Percentiles rank a stretch among this genome's conserved stretches.
Conservation (phyloP, 306 rosid genomes). For the Malus orientalis region DNA sequence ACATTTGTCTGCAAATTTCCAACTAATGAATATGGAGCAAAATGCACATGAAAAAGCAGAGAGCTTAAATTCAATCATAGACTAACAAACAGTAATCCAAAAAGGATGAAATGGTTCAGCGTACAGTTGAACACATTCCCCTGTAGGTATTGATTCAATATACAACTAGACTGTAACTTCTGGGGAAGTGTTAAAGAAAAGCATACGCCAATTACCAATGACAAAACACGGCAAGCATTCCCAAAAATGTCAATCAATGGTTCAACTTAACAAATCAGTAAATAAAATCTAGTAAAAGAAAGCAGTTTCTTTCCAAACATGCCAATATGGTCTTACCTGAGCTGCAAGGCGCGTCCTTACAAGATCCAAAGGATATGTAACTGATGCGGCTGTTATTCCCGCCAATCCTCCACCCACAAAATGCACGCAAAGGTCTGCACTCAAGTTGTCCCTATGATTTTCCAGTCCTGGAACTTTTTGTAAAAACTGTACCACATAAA, state of each 20-base stretch:
- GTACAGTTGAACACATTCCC: not conserved
- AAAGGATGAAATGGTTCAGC: not conserved
- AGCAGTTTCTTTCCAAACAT: not conserved
- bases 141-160: not conserved
- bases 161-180: not conserved
- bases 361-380: slow-evolving; percentile 92
- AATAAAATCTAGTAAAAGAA: not conserved
- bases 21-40: slow-evolving; percentile 17
- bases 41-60: not conserved
- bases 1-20: slow-evolving; percentile 60
- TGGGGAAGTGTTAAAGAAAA: not conserved
- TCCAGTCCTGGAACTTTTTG: slow-evolving; percentile 48
- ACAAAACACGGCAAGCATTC: not conserved
- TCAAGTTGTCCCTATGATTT: slow-evolving; percentile 36
- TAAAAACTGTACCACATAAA: slow-evolving; percentile 38
- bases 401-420: slow-evolving; percentile 91
- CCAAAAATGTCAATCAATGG: not conserved
- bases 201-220: not conserved
- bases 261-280: not conserved
- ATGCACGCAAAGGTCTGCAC: slow-evolving; percentile 58
- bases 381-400: slow-evolving; percentile 87
- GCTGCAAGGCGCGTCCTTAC: slow-evolving; percentile 98
- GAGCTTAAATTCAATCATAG: not conserved
- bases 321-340: slow-evolving; percentile 47
- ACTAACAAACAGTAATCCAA: not conserved